Evolutionary conservation across 2,329 filamentous ascomycete species (phyloP).

Genomic region (Verticillium nonalfalfae): DNA sequence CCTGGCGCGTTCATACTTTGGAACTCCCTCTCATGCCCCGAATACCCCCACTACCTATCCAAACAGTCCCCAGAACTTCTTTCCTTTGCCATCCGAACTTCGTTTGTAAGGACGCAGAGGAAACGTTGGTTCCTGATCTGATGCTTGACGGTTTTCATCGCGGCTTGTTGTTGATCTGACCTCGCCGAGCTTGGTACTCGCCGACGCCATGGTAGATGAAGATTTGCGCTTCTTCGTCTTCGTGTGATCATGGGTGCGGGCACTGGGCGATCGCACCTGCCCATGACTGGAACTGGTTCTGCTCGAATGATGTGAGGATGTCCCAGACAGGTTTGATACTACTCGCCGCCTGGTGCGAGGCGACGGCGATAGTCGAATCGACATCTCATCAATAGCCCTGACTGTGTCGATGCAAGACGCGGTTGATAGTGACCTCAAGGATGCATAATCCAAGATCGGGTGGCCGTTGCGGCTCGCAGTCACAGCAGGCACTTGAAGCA

Average conservation of each 20-base stretch:
- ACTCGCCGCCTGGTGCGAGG: neutral
- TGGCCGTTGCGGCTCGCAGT: constrained; percentile 23
- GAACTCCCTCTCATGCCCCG: neutral
- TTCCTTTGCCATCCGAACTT: neutral
- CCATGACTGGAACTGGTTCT: neutral
- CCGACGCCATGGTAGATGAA: constrained; percentile 30
- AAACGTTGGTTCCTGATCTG: constrained; percentile 3
- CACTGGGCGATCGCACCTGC: neutral
- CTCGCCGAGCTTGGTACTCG: constrained; percentile 39
- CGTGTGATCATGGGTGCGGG: neutral
- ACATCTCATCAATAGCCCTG: constrained; percentile 40
- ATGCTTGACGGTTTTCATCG: neutral
- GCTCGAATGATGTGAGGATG: neutral
- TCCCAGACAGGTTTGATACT: neutral
- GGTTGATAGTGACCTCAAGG: constrained; percentile 39
- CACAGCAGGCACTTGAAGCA: constrained; percentile 20
- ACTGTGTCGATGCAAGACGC: constrained; percentile 41
- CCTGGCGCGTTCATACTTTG: neutral
- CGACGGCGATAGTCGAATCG: constrained; percentile 20
- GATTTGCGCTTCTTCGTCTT: constrained; percentile 12
- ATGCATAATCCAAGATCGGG: constrained; percentile 35
- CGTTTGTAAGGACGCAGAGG: constrained; percentile 6
- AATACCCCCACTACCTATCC: neutral
- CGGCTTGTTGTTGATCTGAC: constrained; percentile 12
- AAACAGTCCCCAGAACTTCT: constrained; percentile 6